phyloP scores from a whole-genome alignment of 2,329 filamentous ascomycete genomes.

The Pseudogymnoascus sp. region DNA sequence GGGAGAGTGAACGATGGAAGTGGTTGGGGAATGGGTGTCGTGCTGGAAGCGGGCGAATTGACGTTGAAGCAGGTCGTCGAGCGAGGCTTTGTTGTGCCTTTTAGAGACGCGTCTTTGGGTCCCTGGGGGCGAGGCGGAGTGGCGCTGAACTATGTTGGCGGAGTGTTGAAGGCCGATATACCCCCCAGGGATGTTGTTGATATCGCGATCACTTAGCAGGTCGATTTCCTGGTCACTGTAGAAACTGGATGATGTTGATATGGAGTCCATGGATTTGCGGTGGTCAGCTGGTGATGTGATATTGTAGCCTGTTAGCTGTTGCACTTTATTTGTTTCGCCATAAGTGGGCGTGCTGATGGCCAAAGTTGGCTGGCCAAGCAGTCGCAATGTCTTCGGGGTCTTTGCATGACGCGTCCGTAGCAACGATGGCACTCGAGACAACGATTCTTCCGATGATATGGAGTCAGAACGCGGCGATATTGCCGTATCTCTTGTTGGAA shows the following conservation, averaged over 20 bases:
- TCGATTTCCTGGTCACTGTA: neutral
- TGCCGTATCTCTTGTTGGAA: neutral
- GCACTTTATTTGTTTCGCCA: neutral
- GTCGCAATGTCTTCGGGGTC: neutral
- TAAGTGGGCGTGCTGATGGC: neutral
- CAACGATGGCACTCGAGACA: neutral
- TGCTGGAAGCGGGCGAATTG: neutral
- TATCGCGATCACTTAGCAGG: neutral
- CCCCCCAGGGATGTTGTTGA: neutral
- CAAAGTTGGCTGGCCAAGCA: neutral
- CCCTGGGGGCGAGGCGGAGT: neutral
- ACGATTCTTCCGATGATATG: neutral
- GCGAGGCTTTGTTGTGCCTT: neutral
- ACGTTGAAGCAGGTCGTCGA: neutral
- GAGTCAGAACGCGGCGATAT: neutral
- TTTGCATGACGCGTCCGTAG: neutral
- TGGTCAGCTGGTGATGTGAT: neutral
- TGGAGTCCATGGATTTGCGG: neutral
- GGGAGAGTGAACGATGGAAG: neutral
- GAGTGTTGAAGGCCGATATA: neutral
- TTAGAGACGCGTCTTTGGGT: neutral
- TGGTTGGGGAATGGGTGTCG: neutral
- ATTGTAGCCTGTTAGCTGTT: neutral
- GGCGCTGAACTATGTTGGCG: neutral
- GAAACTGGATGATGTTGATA: neutral